Evolutionary conservation across 148 eudicot genomes (phyloP), one percentile per base, ranked within the genome.

Genomic region (Rhododendron ferrugineum): DNA sequence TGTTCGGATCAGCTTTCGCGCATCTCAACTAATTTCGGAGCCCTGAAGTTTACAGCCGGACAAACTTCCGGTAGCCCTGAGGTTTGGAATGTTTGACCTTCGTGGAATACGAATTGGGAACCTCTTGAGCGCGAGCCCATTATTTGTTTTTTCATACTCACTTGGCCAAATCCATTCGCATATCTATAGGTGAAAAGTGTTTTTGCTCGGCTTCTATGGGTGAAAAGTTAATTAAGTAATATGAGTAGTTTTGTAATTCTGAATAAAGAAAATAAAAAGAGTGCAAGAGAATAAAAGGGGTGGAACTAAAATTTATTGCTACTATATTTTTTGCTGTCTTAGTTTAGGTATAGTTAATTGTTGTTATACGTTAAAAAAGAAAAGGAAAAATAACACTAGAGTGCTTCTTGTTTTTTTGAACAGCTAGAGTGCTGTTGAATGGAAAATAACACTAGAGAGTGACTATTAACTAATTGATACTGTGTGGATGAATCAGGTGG

Each of bases 401-500:
- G 2, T 22, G 30, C 37, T 36, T 36, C 1, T 36, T 36, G 3
- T 36, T 3, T 3, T 36, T 36, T 36, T 36, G 5, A 36, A 36
- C 37, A 36, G 37, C 37, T 3, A 36, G 37, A 36, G 40, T 37
- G 40, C 40, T 37, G 40, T 37, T 37, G 6, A 37, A 37, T 37
- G 40, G 40, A 16, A 58, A 58, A 18, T 58, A 58, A 6, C 68
- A 60, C 26, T 60, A 60, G 13, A n/a, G n/a, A n/a, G 26, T 23
- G 32, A n/a, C 30, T 64, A 26, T 9, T 64, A 64, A 64, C 26
- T n/a, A 70, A 66, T 30, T 70, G 36, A 30, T 11, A 30, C 0
- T 30, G 75, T 70, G 36, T 70, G 13, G 20, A 70, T 70, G 75
- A 70, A 26, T 42, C 90, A 94, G 97, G 97, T 87, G 98, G 98